Evolutionary conservation across 139 green algal species (phyloP).

Genomic region (Chlorella sp.): DNA sequence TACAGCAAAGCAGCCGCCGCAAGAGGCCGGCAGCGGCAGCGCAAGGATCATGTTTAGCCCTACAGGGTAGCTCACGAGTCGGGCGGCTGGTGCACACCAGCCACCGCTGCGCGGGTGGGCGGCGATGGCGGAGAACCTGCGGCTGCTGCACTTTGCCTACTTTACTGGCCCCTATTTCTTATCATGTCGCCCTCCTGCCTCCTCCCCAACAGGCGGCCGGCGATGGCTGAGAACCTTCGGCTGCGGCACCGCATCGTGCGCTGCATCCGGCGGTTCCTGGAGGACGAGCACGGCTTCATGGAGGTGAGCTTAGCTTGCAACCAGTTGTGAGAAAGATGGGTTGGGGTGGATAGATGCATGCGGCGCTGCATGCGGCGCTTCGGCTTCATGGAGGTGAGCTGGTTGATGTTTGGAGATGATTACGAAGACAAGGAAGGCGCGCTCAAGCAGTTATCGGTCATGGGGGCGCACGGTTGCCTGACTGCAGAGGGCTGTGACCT

Average conservation of each 20-base stretch:
- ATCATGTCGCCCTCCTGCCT: background rate
- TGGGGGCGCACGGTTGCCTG: no score
- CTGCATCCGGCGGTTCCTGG: slow-evolving; percentile 78
- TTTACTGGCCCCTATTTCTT: background rate
- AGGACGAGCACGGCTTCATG: slow-evolving; percentile 47
- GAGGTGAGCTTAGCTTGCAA: background rate
- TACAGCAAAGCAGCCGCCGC: background rate
- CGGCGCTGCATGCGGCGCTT: no score
- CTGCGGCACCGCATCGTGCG: slow-evolving; percentile 85
- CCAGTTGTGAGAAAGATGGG: no score
- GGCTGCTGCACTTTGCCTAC: background rate
- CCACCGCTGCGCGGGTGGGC: background rate
- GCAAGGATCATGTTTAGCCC: background rate
- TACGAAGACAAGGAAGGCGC: no score
- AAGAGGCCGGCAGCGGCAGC: background rate
- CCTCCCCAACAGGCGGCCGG: slow-evolving; percentile 61
- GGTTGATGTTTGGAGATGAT: no score
- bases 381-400: background rate
- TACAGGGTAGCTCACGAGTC: background rate
- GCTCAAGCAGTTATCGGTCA: no score
- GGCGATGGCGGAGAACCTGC: background rate
- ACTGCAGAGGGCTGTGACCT: no score
- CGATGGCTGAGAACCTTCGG: slow-evolving; percentile 90
- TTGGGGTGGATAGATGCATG: no score
- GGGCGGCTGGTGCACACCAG: background rate